Conservation (phyloP, 148 eudicot genomes). For the Talinum fruticosum region DNA sequence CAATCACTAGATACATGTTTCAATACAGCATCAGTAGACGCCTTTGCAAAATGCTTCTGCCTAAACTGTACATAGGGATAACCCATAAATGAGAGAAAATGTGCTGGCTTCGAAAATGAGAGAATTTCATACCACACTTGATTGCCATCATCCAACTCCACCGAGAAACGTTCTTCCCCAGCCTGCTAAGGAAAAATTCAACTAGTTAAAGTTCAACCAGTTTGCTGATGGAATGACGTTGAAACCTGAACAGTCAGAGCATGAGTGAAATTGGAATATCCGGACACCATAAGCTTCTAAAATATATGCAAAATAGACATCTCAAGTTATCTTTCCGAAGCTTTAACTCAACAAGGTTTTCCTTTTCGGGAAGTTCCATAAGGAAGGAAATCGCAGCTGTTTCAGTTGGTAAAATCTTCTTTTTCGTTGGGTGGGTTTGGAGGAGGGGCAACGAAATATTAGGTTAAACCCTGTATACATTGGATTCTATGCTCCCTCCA, state of each 20-base stretch:
- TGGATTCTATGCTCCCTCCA: too few species aligned
- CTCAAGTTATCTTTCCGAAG: background rate
- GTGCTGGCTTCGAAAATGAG: slow-evolving; percentile 87
- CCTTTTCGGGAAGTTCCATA: background rate
- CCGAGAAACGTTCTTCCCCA: slow-evolving; percentile 90
- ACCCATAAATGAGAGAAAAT: slow-evolving; percentile 59
- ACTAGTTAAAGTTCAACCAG: slow-evolving; percentile 6
- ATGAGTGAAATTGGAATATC: background rate
- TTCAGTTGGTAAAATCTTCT: too few species aligned
- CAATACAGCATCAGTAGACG: slow-evolving; percentile 56
- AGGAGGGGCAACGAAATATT: too few species aligned
- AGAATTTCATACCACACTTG: slow-evolving; percentile 95
- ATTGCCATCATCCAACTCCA: slow-evolving; percentile 71
- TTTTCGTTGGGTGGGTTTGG: too few species aligned
- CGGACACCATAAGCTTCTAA: background rate
- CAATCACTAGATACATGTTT: slow-evolving; percentile 48
- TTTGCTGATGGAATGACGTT: slow-evolving; percentile 10
- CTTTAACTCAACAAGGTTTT: background rate
- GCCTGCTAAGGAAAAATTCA: too few species aligned
- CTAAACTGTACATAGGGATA: slow-evolving; percentile 79
- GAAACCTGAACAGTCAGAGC: background rate
- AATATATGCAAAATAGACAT: background rate
- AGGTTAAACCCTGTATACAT: too few species aligned
- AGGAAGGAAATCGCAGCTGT: background rate
- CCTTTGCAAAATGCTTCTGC: slow-evolving; percentile 69